Percentiles rank a stretch among this genome's conserved stretches.
phyloP scores from a whole-genome alignment of 768 basidiomycete species.

The Russula virescens region DNA sequence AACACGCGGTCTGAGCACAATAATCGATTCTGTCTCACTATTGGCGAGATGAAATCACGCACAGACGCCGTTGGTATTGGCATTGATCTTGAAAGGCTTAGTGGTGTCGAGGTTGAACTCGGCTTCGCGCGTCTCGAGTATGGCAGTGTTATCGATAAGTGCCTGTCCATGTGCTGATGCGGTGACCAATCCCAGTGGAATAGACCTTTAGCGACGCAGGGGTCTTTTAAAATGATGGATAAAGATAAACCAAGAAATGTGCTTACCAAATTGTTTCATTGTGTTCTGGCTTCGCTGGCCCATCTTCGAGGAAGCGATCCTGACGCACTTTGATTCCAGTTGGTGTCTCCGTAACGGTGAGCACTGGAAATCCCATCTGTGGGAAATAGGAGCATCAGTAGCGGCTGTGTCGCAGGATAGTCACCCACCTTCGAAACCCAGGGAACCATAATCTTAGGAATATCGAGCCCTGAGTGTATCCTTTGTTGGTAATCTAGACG shows the following conservation, averaged over 20 bases:
- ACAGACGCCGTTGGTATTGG: constrained; percentile 87
- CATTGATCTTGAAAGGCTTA: constrained; percentile 85
- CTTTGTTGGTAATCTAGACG: not conserved
- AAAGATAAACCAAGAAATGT: not conserved
- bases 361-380: constrained; percentile 79
- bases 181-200: constrained; percentile 72
- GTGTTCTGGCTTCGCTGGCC: constrained; percentile 69
- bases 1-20: constrained; percentile 64
- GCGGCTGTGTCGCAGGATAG: not conserved
- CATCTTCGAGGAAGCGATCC: constrained; percentile 88
- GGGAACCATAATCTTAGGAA: constrained; percentile 78
- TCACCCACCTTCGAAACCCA: constrained; percentile 74
- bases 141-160: constrained; percentile 50
- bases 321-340: constrained; percentile 76
- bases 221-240: not conserved
- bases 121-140: constrained; percentile 66
- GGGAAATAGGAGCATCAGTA: not conserved
- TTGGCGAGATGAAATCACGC: constrained; percentile 30
- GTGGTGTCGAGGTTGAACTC: constrained; percentile 66
- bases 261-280: constrained; percentile 83
- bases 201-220: constrained; percentile 47
- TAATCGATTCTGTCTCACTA: not conserved
- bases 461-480: constrained; percentile 47
- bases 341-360: constrained; percentile 74
- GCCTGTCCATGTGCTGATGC: constrained; percentile 53